Evolutionary conservation across 495 filamentous ascomycete species (phyloP).

Genomic region (Penicillium riverlandense): DNA sequence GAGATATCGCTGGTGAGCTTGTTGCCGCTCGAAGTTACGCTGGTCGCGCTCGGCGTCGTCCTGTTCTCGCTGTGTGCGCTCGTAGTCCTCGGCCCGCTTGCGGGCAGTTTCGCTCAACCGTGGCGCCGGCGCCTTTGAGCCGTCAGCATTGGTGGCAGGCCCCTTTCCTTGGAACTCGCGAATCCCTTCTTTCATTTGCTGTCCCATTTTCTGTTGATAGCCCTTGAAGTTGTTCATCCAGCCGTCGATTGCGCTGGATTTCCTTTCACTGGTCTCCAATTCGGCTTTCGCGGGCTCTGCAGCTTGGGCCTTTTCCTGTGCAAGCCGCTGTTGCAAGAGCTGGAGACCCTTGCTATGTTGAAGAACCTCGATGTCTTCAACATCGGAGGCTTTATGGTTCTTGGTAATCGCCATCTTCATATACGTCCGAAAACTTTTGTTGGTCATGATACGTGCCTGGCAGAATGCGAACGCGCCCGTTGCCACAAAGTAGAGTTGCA

Average conservation of each 20-base stretch:
- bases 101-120: slow-evolving; percentile 12
- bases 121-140: slow-evolving; percentile 8
- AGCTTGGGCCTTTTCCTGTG: slow-evolving; percentile 1
- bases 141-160: slow-evolving; percentile 8
- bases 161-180: slow-evolving; percentile 2
- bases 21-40: slow-evolving; percentile 16
- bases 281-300: not conserved
- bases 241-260: slow-evolving; percentile 9
- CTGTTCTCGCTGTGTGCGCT: slow-evolving; percentile 6
- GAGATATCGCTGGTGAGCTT: slow-evolving; percentile 8
- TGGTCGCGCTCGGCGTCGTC: slow-evolving; percentile 9
- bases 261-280: not conserved
- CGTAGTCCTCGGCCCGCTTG: slow-evolving; percentile 11
- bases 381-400: not conserved
- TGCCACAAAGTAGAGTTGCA: slow-evolving; percentile 67
- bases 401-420: slow-evolving; percentile 17
- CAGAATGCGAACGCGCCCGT: slow-evolving; percentile 46
- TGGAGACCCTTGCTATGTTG: slow-evolving; percentile 3
- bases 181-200: slow-evolving; percentile 4
- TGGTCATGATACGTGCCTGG: slow-evolving; percentile 49
- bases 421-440: slow-evolving; percentile 16
- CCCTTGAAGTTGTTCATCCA: slow-evolving; percentile 6
- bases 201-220: not conserved
- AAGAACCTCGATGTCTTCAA: not conserved
- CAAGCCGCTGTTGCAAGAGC: slow-evolving; percentile 1